Evolutionary conservation across 257 asterid genomes (phyloP), one percentile per base, ranked within the genome.

Genomic region (Solanum piurae): DNA sequence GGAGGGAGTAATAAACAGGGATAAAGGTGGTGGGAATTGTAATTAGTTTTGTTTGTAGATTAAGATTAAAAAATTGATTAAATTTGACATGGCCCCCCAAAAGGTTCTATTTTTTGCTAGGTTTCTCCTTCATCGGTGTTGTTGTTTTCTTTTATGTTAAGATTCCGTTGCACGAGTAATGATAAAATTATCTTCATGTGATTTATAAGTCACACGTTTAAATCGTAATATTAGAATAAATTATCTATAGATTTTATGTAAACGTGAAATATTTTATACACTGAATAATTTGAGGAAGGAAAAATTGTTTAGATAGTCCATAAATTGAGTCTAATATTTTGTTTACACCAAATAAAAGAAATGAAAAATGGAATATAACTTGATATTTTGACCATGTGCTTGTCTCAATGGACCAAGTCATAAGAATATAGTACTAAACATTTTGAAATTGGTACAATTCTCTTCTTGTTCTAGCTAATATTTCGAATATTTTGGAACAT

Each of bases 181-280:
- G 4, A 14, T 4, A 73, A 20, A 74, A 2, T 21, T 74, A 6
- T 74, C 0, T 21, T 5, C 0, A 7, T 3, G 0, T 18, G 2
- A 9, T 0, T 21, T 73, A 34, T 34, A 18, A 2, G 2, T 2
- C 1, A 34, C 0, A 2, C 0, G 0, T 37, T 75, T 2, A 0
- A 20, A 0, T 3, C 0, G 0, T 36, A 1, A 1, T 52, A 52
- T 52, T 16, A 52, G 1, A 55, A 20, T 55, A 55, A 20, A 52
- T 52, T 16, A 18, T 16, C 1, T 52, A 6, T 16, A 16, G 0
- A 0, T 6, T 52, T 52, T 2, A 5, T 52, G 3, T 52, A 52
- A 16, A 52, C 0, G 0, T 0, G 0, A 52, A 52, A 16, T 0
- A 16, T 16, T 52, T 16, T 52, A 16, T 52, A 16, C 9, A 52